phyloP scores from a whole-genome alignment of 495 filamentous ascomycete genomes.

The Astrothelium subdiscretum region DNA sequence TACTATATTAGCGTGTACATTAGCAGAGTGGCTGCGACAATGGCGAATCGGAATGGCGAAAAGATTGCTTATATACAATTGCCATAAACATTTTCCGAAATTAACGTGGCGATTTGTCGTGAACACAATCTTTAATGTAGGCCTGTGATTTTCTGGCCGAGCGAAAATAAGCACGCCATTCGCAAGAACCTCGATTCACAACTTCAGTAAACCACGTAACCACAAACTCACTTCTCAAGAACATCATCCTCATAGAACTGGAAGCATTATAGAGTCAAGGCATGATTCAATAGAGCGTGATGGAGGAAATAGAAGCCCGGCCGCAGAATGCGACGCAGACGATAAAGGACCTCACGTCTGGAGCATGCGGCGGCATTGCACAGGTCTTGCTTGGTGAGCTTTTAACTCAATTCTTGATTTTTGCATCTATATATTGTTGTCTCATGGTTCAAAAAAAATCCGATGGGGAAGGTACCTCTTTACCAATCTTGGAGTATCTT shows the following conservation, averaged over 20 bases:
- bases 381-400: constrained; percentile 86
- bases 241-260: neutral
- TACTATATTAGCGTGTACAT: neutral
- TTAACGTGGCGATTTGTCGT: too few species aligned
- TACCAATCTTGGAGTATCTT: neutral
- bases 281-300: neutral
- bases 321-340: constrained; percentile 33
- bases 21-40: neutral
- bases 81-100: too few species aligned
- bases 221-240: too few species aligned
- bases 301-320: neutral
- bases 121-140: too few species aligned
- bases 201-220: too few species aligned
- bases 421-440: neutral
- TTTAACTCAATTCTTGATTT: neutral
- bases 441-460: neutral
- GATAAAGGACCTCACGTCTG: constrained; percentile 85
- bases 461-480: neutral
- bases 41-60: too few species aligned
- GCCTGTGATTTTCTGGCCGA: too few species aligned
- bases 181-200: too few species aligned
- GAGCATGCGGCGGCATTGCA: constrained; percentile 82
- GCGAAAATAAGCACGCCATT: too few species aligned
- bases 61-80: too few species aligned
- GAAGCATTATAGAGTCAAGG: neutral